phyloP scores from a whole-genome alignment of 305 asterid genomes.

The Petunia hybrid region DNA sequence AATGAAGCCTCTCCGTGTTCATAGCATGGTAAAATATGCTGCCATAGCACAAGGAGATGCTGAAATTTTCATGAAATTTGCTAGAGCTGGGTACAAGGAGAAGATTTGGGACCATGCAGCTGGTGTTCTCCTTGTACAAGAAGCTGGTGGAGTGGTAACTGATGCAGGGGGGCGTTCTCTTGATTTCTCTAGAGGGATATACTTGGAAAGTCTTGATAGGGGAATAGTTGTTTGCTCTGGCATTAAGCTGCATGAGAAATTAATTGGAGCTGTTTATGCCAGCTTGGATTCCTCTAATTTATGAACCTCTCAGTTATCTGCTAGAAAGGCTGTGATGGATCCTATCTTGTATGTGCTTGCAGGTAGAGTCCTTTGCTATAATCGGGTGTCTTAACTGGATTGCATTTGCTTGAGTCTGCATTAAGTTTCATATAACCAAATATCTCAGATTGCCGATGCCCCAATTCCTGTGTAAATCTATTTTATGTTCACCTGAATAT shows the following conservation, averaged over 20 bases:
- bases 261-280: slow-evolving; percentile 71
- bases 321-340: slow-evolving; percentile 28
- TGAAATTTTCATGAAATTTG: slow-evolving; percentile 78
- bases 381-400: background rate
- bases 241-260: slow-evolving; percentile 59
- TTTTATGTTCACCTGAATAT: background rate
- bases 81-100: slow-evolving; percentile 74
- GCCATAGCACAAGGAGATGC: slow-evolving; percentile 89
- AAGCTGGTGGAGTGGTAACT: slow-evolving; percentile 84
- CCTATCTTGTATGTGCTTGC: slow-evolving; percentile 29
- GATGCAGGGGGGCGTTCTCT: slow-evolving; percentile 76
- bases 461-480: background rate
- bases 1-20: slow-evolving; percentile 70
- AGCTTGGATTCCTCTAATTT: slow-evolving; percentile 85
- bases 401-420: background rate
- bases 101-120: slow-evolving; percentile 91
- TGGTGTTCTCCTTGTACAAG: slow-evolving; percentile 77
- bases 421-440: slow-evolving; percentile 14
- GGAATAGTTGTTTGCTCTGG: slow-evolving; percentile 79
- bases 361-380: slow-evolving; percentile 38
- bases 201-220: slow-evolving; percentile 73
- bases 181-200: slow-evolving; percentile 68
- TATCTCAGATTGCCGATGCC: slow-evolving; percentile 8
- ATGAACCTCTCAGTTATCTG: slow-evolving; percentile 41
- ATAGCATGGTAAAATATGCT: slow-evolving; percentile 88